Evolutionary conservation across 352 stramenopile genomes (phyloP).

Genomic region (Peronosclerospora sorghi): DNA sequence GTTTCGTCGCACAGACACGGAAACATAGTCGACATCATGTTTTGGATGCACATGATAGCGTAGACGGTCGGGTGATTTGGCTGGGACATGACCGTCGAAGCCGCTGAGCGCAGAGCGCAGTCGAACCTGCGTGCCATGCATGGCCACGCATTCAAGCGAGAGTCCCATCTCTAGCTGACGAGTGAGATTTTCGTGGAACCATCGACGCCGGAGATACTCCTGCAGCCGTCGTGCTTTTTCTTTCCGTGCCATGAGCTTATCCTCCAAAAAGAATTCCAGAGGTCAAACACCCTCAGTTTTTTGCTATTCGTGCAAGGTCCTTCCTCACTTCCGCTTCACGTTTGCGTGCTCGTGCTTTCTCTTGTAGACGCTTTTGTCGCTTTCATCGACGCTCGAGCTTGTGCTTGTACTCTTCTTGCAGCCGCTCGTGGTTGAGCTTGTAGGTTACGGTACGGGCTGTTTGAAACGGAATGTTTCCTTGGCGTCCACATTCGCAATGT

Average conservation of each 20-base stretch:
- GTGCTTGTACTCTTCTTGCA: slow-evolving; percentile 37
- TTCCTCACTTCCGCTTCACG: slow-evolving; percentile 26
- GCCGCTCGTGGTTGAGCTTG: not conserved
- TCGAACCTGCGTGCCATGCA: slow-evolving; percentile 55
- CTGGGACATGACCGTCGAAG: too few relatives aligned
- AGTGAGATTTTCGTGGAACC: slow-evolving; percentile 32
- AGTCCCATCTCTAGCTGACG: slow-evolving; percentile 31
- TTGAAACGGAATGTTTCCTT: slow-evolving; percentile 33
- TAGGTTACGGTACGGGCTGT: slow-evolving; percentile 17
- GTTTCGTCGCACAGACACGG: slow-evolving; percentile 59
- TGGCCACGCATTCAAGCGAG: slow-evolving; percentile 51
- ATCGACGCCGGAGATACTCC: slow-evolving; percentile 44
- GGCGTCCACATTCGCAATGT: slow-evolving; percentile 18
- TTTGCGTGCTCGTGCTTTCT: slow-evolving; percentile 26
- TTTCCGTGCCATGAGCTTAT: slow-evolving; percentile 60
- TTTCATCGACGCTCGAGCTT: slow-evolving; percentile 28
- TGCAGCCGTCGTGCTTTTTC: slow-evolving; percentile 48
- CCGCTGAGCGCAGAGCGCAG: slow-evolving; percentile 27
- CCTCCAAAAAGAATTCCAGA: too few relatives aligned
- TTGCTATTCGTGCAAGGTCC: too few relatives aligned
- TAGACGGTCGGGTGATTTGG: slow-evolving; percentile 1
- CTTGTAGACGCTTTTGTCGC: slow-evolving; percentile 26
- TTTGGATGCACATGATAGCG: too few relatives aligned
- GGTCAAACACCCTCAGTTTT: too few relatives aligned
- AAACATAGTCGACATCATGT: slow-evolving; percentile 4